These are phyloP conservation scores for Mikania micrantha DNA, from an alignment of 129 eudicot species.

Conservation along the genomic window DNA sequence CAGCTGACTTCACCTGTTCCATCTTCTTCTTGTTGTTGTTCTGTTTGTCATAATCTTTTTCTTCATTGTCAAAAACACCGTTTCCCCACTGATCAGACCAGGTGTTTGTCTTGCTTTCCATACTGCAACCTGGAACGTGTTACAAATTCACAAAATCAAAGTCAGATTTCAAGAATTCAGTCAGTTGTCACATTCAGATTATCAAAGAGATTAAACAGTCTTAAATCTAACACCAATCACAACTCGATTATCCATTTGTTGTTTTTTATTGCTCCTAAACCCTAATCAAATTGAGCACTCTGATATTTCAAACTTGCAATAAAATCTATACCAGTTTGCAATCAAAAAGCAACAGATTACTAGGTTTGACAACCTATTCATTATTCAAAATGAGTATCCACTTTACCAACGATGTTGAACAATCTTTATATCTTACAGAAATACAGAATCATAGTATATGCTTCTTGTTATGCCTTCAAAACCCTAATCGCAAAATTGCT, in stretches of 20 bases:
- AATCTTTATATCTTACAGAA: too few relatives aligned
- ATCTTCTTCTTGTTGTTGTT: slow-evolving; percentile 32
- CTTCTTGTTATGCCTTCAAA: neutral
- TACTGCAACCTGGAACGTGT: slow-evolving; percentile 12
- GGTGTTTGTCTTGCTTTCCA: slow-evolving; percentile 38
- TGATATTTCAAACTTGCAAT: too few relatives aligned
- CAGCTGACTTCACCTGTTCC: slow-evolving; percentile 44
- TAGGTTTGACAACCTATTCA: neutral
- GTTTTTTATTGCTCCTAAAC: neutral
- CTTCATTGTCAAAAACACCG: slow-evolving; percentile 23
- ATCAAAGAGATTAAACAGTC: too few relatives aligned
- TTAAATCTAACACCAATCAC: too few relatives aligned
- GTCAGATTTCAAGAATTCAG: too few relatives aligned
- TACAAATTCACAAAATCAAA: neutral
- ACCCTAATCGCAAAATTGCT: neutral
- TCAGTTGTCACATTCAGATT: too few relatives aligned
- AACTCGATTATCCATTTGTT: neutral
- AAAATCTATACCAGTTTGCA: neutral
- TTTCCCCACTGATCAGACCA: slow-evolving; percentile 53
- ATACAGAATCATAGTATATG: too few relatives aligned
- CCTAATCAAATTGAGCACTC: neutral
- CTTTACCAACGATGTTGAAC: too few relatives aligned
- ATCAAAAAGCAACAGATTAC: neutral
- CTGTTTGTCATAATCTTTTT: slow-evolving; percentile 15
- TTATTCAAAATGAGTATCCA: neutral